Conservation (phyloP, 768 basidiomycete genomes). For the Boletus rubescentipes region DNA sequence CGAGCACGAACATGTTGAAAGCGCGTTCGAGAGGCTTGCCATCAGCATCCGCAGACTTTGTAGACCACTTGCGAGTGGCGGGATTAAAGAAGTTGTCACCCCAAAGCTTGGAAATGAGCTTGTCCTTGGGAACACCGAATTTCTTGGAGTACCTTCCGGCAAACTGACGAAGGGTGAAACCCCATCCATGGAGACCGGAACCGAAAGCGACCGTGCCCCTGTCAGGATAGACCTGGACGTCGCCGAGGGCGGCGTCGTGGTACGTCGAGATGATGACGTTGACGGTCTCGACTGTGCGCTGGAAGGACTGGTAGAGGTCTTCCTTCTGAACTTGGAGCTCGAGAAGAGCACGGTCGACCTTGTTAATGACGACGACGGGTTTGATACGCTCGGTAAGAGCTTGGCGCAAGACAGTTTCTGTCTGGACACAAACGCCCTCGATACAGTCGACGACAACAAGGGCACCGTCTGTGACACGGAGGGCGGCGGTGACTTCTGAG, state of each 20-base stretch:
- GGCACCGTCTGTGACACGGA: conserved; percentile 99
- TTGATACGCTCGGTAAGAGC: conserved; percentile 98
- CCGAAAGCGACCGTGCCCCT: conserved; percentile 98
- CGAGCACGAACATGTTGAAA: conserved; percentile 97
- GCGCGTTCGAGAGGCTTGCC: conserved; percentile 96
- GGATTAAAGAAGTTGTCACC: conserved; percentile 99
- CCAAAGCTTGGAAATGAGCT: conserved; percentile 98
- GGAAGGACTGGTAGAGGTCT: conserved; percentile 96
- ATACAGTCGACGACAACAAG: conserved; percentile 99
- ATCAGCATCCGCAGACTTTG: conserved; percentile 67
- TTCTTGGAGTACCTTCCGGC: conserved; percentile 94
- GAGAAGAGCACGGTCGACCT: conserved; percentile 98
- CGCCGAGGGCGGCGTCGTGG: conserved; percentile 90
- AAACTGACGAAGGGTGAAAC: conserved; percentile 98
- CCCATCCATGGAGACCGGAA: conserved; percentile 99
- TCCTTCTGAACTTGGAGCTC: conserved; percentile 98
- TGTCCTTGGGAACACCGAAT: conserved; percentile 98
- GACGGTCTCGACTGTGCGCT: conserved; percentile 93
- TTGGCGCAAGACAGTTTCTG: conserved; percentile 98
- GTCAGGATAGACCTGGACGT: conserved; percentile 99
- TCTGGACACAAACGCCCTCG: conserved; percentile 99
- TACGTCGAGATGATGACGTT: conserved; percentile 99
- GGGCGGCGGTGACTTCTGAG: conserved; percentile 98
- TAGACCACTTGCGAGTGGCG: conserved; percentile 93
- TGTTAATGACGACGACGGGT: conserved; percentile 99